Conservation (phyloP, 2,329 filamentous ascomycete species). For the Colletotrichum sp. region DNA sequence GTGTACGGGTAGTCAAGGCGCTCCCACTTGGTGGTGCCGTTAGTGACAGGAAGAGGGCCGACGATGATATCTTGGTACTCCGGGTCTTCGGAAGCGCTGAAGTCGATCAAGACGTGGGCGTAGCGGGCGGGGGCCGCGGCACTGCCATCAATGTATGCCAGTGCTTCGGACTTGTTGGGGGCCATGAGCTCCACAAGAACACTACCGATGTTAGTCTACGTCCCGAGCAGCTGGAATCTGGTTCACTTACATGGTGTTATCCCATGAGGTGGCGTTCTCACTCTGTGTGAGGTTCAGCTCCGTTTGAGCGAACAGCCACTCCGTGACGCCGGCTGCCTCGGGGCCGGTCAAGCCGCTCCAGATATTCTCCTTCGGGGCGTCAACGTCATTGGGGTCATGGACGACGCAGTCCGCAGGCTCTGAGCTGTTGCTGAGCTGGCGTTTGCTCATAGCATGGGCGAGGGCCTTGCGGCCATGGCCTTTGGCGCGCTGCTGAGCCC, state of each 20-base stretch:
- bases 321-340: slow-evolving; percentile 41
- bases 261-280: slow-evolving; percentile 38
- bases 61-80: slow-evolving; percentile 50
- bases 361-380: slow-evolving; percentile 45
- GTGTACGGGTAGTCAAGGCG: slow-evolving; percentile 48
- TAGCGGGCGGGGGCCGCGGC: slow-evolving; percentile 41
- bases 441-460: not conserved
- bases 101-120: slow-evolving; percentile 47
- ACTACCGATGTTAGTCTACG: slow-evolving; percentile 5
- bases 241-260: slow-evolving; percentile 36
- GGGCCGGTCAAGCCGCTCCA: slow-evolving; percentile 41
- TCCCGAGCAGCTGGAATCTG: fast-evolving
- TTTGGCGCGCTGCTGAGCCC: slow-evolving; percentile 14
- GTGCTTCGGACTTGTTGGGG: slow-evolving; percentile 55
- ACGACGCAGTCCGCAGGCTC: not conserved
- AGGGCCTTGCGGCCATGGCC: slow-evolving; percentile 10
- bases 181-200: slow-evolving; percentile 40
- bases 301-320: slow-evolving; percentile 42
- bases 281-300: slow-evolving; percentile 42
- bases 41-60: slow-evolving; percentile 51
- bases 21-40: slow-evolving; percentile 38
- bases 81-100: slow-evolving; percentile 40
- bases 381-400: slow-evolving; percentile 18
- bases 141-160: slow-evolving; percentile 46
- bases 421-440: not conserved